Evolutionary conservation across 1,284 basidiomycete species (phyloP), one percentile per base, ranked within the genome.

Genomic region (Cystobasidium pallidum): DNA sequence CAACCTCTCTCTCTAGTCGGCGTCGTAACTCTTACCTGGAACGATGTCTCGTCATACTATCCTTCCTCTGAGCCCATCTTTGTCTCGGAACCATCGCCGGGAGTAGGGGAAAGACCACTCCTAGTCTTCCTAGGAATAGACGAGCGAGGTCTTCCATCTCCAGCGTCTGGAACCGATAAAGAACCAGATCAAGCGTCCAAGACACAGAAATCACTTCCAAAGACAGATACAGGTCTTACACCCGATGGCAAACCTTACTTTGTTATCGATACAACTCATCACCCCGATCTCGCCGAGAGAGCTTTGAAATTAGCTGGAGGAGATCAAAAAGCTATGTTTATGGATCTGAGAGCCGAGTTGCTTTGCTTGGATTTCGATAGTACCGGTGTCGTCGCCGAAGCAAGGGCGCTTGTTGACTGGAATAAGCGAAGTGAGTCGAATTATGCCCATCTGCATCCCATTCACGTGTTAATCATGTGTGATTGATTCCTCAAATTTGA

Each of bases 351-450:
- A 17, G 73, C 76, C 0, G 76, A 73, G 11, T 55, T 74, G 54
- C 61, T 67, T 43, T 70, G 82, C 79, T 32, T 81, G 88, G 77
- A 85, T 85, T 77, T 75, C 75, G 49, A 87, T 78, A 87, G 88
- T 54, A 91, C 88, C 1, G 88, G 86, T 0, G 81, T 94, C 0
- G 91, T 90, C 78, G 89, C 91, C 0, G 84, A 86, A 67, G 90
- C 88, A 1, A 83, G 91, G 74, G 90, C 89, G 65, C 84, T 95
- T 85, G 84, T 89, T 7, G 93, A 95, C 79, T 96, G 93, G 94
- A 94, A 94, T 79, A 83, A 83, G 61, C 84, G 92, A 68, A 93
- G 93, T 80, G 91, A 88, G 83, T 91, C 88, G 11, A 17, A 17
- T 76, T n/a, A 13, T 19, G 11, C 39, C 39, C n/a, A 57, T 43